Base-by-base conservation (phyloP, 192 early-diverging fungal species). In the Thamnidium elegans region DNA sequence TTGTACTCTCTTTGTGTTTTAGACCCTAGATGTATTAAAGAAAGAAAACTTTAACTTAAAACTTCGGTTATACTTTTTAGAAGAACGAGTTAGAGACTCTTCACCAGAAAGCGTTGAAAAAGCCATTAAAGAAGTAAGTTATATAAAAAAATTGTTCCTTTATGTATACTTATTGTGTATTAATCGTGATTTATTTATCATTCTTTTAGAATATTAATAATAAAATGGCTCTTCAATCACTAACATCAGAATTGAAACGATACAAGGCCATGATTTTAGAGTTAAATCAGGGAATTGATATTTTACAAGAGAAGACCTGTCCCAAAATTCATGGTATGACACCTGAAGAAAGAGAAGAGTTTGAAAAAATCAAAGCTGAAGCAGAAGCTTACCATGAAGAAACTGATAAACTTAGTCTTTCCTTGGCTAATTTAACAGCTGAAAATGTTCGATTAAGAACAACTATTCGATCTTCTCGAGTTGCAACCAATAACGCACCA, bases 31-130 rank as follows among this genome's bases (percentile, higher is more conserved):
- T 62, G 72, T 76, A 21, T 69, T 84, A 8, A 72, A 80, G 21
- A 82, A 86, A 53, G 79, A 84, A 9, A 81, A 75, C 36, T 84
- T 84, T 61, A 65, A 72, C 46, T 69, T 86, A 31, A 84, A 86
- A 58, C 46, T 86, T 43, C 76, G 80, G 32, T 68, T 84, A 3
- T 84, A 78, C 55, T 82, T 69, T 65, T 56, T 86, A 45, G 79
- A 86, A 54, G 77, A 82, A 31, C 66, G 74, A 15, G 26, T 81
- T 26, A 73, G 68, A 23, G 73, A 85, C 50, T 39, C 81, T 26
- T 81, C 79, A 14, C 84, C 84, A 2, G 84, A 83, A 42, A 74
- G 79, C 63, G 74, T 73, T 19, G 84, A 85, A 20, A 72, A 78
- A 30, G 76, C 78, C 7, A 52, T 79, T 36, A 72, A 79, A 65